Base-by-base conservation (phyloP, 73 alveolate species). In the Paramecium caudatum region DNA sequence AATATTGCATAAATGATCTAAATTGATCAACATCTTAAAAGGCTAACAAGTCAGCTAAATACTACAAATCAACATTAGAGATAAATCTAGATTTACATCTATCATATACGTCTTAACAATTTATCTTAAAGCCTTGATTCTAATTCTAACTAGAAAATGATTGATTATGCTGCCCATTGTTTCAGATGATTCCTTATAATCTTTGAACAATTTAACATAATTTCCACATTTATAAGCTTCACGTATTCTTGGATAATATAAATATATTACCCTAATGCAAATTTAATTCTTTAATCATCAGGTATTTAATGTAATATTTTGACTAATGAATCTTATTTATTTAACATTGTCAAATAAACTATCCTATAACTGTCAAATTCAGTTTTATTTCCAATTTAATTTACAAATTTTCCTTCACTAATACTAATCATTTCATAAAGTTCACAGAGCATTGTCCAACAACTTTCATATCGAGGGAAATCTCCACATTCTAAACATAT, bases 401-500 rank as follows among this genome's bases (percentile, higher is more conserved):
- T 65, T 2, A 65, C 83, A 33, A 46, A 90, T 49, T 94, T 84
- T 30, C 90, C 93, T 8, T 96, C 98, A 21, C 92, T 80, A 17
- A 91, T 39, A 16, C 98, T 96, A n/a, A 23, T 50, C 50, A 65
- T 90, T 50, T 62, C 83, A 65, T 94, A 95, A 30, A 95, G 87
- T 6, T 94, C 91, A 36, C 82, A 90, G 9, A 95, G 90, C 91
- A 91, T 85, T 23, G 97, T 94, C 68, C 95, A 94, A 47, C 98
- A 95, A 70, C 95, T 90, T 82, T 94, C 95, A 82, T 94, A 95
- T 21, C 95, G 61, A 36, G 92, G 96, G 47, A 95, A 80, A 91
- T 95, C 98, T 7, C 93, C 95, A 33, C 93, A 86, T 90, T 95
- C 97, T 15, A 95, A 91, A 16, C 97, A 95, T 21, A 95, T 95